Base-by-base conservation (phyloP, 441 rosid genomes). In the Breynia disticha region DNA sequence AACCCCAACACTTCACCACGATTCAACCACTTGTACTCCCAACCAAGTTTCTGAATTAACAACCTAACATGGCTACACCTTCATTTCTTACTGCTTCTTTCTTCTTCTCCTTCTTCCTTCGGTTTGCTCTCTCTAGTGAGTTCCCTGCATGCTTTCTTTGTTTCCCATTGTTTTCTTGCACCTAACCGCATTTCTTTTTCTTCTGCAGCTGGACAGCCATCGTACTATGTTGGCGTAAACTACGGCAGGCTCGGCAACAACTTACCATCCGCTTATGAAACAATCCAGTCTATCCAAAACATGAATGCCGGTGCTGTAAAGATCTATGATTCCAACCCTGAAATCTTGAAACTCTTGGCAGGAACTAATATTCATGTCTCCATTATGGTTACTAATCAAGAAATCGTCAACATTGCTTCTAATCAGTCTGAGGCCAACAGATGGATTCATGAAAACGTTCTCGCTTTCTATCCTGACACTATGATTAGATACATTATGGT, bases 161-260 rank as follows among this genome's bases (percentile, higher is more conserved):
- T 32, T 0, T 28, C 20, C 16, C 3, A 41, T 41, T 41, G 44
- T 7, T 22, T 19, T 19, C 9, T 35, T 2, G 11, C 1, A 7
- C 5, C 61, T 50, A 41, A 52, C 43, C 8, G 16, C 16, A 41
- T 19, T 41, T 0, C 7, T 21, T 9, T 38, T 28, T 65, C 15
- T 14, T n/a, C 51, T 5, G 45, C 65, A 78, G 80, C 54, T 57
- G 76, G 78, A 14, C 63, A 68, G 24, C 46, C 55, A 20, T 67
- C 75, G 2, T 72, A 39, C 56, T 76, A 63, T 64, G 70, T 87
- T 14, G 97, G 97, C 48, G 56, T 90, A n/a, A 86, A 81, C 72
- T 90, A 79, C 22, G 97, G 97, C 1, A 74, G 68, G 67, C 61
- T 68, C 35, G 97, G 91, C 54, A 66, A 74, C 76, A 81, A 90